Conservation (phyloP, 2,329 filamentous ascomycete genomes). For the Aspergillus udagawae region DNA sequence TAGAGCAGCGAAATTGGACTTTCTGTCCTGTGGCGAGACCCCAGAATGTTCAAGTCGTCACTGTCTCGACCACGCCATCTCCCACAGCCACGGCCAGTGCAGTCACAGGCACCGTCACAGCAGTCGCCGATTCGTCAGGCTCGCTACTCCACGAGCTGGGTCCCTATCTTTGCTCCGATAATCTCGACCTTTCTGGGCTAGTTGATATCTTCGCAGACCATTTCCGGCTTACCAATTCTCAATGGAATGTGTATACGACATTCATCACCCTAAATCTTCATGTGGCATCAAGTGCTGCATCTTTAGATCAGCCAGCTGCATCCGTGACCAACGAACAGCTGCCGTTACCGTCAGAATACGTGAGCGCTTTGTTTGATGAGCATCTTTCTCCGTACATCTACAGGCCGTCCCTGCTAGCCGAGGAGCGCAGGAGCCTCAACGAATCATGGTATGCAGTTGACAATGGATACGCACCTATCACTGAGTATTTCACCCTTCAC, state of each 20-base stretch:
- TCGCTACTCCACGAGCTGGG: conserved; percentile 46
- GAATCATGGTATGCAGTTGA: conserved; percentile 52
- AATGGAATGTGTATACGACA: conserved; percentile 51
- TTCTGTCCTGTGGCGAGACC: conserved; percentile 58
- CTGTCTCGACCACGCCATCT: conserved; percentile 14
- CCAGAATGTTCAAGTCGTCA: conserved; percentile 18
- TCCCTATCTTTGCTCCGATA: conserved; percentile 52
- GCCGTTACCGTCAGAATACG: conserved; percentile 41
- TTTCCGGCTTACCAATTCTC: conserved; percentile 50
- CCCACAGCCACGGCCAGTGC: conserved; percentile 18
- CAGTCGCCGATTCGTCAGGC: conserved; percentile 18
- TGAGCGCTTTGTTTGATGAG: conserved; percentile 47
- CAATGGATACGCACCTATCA: conserved; percentile 42
- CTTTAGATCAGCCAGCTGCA: conserved; percentile 41
- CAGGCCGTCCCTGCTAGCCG: conserved; percentile 46
- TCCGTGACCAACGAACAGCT: conserved; percentile 40
- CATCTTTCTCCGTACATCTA: conserved; percentile 53
- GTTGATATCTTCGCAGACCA: conserved; percentile 51
- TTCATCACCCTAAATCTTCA: conserved; percentile 59
- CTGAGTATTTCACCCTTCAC: conserved; percentile 50
- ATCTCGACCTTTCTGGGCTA: conserved; percentile 50
- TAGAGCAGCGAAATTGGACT: conserved; percentile 50
- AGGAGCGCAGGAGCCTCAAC: conserved; percentile 56
- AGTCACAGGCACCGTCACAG: conserved; percentile 20
- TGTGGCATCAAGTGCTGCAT: conserved; percentile 45